Evolutionary conservation across 2,329 filamentous ascomycete genomes (phyloP), one percentile per base, ranked within the genome.

Genomic region (Aureobasidium sp.): DNA sequence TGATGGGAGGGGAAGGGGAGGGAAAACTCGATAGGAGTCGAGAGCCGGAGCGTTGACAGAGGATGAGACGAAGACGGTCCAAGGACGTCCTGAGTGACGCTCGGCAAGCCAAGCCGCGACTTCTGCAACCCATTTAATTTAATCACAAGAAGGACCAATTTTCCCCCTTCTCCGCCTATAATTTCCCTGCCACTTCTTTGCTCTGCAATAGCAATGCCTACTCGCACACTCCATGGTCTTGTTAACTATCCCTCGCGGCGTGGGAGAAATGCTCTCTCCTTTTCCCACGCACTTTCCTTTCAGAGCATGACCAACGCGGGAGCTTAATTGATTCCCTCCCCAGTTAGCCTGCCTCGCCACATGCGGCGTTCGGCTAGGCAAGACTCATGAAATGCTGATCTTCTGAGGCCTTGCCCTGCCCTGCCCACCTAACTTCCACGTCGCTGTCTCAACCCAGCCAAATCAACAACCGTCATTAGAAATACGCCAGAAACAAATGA

Each of bases 11-110:
- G 11, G 21, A 54, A 54, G 55, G 36, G 42, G 42, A 50, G 45
- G 27, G 44, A 41, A 61, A 55, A 55, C 25, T 45, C 47, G 59
- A 61, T 36, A 54, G 41, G 59, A 61, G 59, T 61, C 59, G 59
- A 51, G 47, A 49, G 57, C 39, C 44, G 53, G 16, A 44, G 16
- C 49, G 59, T 55, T 61, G 49, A 41, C 21, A 37, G 30, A 55
- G 47, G 39, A 16, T 29, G 48, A 49, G 58, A 32, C 42, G 32
- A 30, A 49, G 44, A 59, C 27, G 27, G 9, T 6, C 25, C 25
- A n/a, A 11, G 14, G 27, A 30, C 45, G 27, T 32, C 3, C 34
- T 11, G 6, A 30, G 45, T 48, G 45, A 48, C 45, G 45, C 45
- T 30, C 45, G 27, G 45, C 21, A 29, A 47, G 45, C 45, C 45